Percentiles rank a stretch among this genome's conserved stretches.
Evolutionary conservation across 2,329 filamentous ascomycete genomes (phyloP).

Genomic region (Xylariaceae sp.): DNA sequence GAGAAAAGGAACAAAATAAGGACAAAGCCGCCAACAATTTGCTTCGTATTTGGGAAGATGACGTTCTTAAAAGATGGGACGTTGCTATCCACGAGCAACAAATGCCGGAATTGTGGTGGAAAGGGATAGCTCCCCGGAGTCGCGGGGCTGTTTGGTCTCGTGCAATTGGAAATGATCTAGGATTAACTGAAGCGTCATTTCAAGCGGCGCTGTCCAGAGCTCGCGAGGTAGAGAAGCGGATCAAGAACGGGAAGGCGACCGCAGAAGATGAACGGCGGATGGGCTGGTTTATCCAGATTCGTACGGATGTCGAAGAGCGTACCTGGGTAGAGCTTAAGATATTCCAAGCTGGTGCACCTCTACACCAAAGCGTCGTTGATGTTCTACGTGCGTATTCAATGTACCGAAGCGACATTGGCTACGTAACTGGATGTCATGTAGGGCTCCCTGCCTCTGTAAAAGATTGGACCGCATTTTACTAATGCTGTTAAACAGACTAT

Average conservation of each 20-base stretch:
- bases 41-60: constrained; percentile 74
- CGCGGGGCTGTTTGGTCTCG: constrained; percentile 72
- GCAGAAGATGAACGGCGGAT: constrained; percentile 61
- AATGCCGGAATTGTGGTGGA: constrained; percentile 83
- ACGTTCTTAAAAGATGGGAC: constrained; percentile 78
- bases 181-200: constrained; percentile 70
- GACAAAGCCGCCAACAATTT: constrained; percentile 61
- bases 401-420: constrained; percentile 83
- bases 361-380: constrained; percentile 72
- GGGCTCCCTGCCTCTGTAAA: constrained; percentile 45
- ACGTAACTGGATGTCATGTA: constrained; percentile 76
- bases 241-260: constrained; percentile 56
- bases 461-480: not conserved
- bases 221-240: constrained; percentile 63
- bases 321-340: constrained; percentile 77
- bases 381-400: constrained; percentile 80
- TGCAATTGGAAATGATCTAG: constrained; percentile 76
- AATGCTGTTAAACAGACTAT: constrained; percentile 59
- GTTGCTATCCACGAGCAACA: constrained; percentile 70
- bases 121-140: constrained; percentile 73
- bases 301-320: constrained; percentile 64
- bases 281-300: constrained; percentile 68
- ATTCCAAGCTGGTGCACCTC: constrained; percentile 69
- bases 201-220: constrained; percentile 73
- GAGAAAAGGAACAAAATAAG: constrained; percentile 57